Conservation (phyloP, 371 early-diverging fungal genomes). For the Mortierella sp. region DNA sequence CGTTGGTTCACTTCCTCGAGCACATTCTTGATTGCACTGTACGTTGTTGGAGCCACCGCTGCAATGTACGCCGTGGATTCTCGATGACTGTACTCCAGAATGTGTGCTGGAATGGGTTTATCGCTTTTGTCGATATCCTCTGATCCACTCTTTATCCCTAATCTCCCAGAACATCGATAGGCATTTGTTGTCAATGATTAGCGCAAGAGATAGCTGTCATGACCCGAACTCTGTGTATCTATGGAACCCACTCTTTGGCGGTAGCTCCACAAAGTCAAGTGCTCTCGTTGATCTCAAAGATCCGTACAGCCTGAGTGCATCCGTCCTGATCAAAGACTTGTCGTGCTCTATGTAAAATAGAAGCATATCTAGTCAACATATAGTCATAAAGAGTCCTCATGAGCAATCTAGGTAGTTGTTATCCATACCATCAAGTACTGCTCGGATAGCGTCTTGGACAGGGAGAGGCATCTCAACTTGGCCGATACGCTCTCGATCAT, state of each 20-base stretch:
- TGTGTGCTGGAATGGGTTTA: slow-evolving; percentile 63
- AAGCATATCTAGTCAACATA: too few species aligned
- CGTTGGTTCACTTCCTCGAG: slow-evolving; percentile 70
- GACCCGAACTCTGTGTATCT: neutral
- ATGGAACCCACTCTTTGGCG: slow-evolving; percentile 19
- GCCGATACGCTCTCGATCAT: slow-evolving; percentile 78
- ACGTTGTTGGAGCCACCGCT: slow-evolving; percentile 72
- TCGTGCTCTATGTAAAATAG: slow-evolving; percentile 59
- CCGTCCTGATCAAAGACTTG: slow-evolving; percentile 67
- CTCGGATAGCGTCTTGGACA: slow-evolving; percentile 61
- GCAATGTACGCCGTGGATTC: slow-evolving; percentile 84
- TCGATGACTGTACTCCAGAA: slow-evolving; percentile 77
- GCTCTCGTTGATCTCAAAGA: slow-evolving; percentile 73
- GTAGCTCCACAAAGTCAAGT: slow-evolving; percentile 19
- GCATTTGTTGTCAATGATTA: neutral
- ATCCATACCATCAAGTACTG: slow-evolving; percentile 55
- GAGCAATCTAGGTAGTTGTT: too few species aligned
- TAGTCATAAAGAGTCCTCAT: too few species aligned
- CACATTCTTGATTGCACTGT: slow-evolving; percentile 75
- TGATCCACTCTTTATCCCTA: slow-evolving; percentile 50
- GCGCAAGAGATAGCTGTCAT: neutral
- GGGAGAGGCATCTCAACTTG: slow-evolving; percentile 68
- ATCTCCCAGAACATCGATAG: neutral
- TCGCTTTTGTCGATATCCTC: slow-evolving; percentile 24
- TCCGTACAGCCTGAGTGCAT: slow-evolving; percentile 76